Base-by-base conservation (phyloP, 2,329 filamentous ascomycete genomes). In the Cladosporium sp. region DNA sequence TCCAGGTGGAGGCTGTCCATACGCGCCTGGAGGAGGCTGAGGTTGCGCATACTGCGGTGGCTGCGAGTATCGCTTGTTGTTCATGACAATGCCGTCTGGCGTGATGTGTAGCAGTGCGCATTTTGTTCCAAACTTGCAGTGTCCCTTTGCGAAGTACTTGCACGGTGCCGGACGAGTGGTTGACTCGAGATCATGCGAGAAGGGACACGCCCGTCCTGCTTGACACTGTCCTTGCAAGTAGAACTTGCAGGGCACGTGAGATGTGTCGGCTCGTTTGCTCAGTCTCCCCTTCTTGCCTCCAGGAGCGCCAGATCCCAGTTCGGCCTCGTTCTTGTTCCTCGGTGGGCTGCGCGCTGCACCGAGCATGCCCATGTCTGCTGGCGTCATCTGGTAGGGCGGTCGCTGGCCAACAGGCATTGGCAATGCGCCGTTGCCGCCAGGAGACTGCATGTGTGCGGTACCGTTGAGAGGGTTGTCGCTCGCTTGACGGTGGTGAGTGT, bases 61-160 rank as follows among this genome's bases (percentile, higher is more conserved):
- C 24, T 55, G 60, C 24, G 61, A 57, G 55, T 59, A 63, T 17
- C 56, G 62, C 81, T 89, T 77, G 75, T 97, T 97, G 75, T 97
- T 97, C 71, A 97, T 90, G 71, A 93, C 85, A 67, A 91, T 87
- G 60, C 94, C 94, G 74, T 97, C 92, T 65, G 92, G 91, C 49
- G 97, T 86, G 68, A 97, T 89, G 75, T 99, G 94, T 64, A 95
- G 90, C 70, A 97, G 90, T 70, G 93, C 93, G 80, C 94, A 99
- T 76, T 97, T 97, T 62, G 91, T 89, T 61, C 94, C 94, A 73
- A 97, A 99, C 75, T 97, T 97, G 85, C 94, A 99, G 76, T 97
- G 97, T 65, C 94, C 94, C 91, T 97, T 99, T 70, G 92, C 89
- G 74, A 97, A 99, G 78, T 97, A 99, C 77, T 97, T 99, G 86